Percentiles rank a stretch among this genome's conserved stretches.
These are phyloP conservation scores for Glomus cerebriforme DNA, from an alignment of 192 early-diverging fungal genomes.

Conservation along the genomic window DNA sequence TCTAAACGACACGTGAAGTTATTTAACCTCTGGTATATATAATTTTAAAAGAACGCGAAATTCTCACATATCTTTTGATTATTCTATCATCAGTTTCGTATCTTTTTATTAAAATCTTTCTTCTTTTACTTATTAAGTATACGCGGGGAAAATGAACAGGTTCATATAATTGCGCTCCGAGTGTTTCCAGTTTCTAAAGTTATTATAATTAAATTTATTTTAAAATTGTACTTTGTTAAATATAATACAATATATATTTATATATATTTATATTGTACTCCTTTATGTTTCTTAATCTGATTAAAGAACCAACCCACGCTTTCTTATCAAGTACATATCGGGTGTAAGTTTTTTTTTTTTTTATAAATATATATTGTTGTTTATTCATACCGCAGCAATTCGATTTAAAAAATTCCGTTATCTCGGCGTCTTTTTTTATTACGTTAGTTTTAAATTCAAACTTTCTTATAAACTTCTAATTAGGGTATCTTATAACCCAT, in stretches of 20 bases:
- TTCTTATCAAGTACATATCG: not conserved
- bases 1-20: not conserved
- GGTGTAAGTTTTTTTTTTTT: not conserved
- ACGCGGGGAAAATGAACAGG: too few relatives aligned
- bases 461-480: too few relatives aligned
- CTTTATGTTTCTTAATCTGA: not conserved
- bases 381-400: not conserved
- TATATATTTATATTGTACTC: not conserved
- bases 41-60: not conserved
- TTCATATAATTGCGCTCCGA: too few relatives aligned
- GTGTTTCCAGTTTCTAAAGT: too few relatives aligned
- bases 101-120: not conserved
- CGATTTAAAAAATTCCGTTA: not conserved
- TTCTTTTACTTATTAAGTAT: not conserved
- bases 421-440: not conserved
- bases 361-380: too few relatives aligned
- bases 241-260: not conserved
- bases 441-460: too few relatives aligned
- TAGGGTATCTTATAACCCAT: too few relatives aligned
- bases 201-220: too few relatives aligned
- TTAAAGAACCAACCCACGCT: too few relatives aligned
- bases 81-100: not conserved
- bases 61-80: too few relatives aligned
- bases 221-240: not conserved
- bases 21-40: too few relatives aligned